These are phyloP conservation scores for Diutina pseudorugosa DNA, from an alignment of 1,139 yeast species.

Conservation along the genomic window DNA sequence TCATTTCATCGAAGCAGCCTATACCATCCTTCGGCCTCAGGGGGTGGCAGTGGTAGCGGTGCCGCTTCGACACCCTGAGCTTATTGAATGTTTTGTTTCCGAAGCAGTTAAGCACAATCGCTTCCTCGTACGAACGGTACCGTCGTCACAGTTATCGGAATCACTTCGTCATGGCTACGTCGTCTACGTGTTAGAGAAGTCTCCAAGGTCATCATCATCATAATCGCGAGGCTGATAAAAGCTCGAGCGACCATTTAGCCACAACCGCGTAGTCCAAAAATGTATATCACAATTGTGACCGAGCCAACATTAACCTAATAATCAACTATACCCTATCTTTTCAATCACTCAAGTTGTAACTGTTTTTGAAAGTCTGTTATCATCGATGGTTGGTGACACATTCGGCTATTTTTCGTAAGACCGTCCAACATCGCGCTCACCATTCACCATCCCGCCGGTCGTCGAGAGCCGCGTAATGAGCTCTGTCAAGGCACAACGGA, in stretches of 20 bases:
- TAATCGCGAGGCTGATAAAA: too few species aligned
- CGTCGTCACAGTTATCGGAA: constrained; percentile 6
- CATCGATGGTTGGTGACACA: too few species aligned
- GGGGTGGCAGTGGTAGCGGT: constrained; percentile 36
- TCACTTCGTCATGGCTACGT: neutral
- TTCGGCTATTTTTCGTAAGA: neutral
- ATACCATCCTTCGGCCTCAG: constrained; percentile 16
- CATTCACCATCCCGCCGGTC: neutral
- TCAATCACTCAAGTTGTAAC: too few species aligned
- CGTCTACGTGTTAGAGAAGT: neutral
- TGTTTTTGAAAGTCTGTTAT: too few species aligned
- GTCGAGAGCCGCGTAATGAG: neutral
- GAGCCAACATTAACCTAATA: too few species aligned
- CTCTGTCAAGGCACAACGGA: neutral
- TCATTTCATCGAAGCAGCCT: constrained; percentile 34
- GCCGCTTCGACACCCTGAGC: constrained; percentile 44
- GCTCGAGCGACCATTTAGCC: too few species aligned
- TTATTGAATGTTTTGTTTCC: constrained; percentile 35
- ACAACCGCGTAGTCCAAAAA: too few species aligned
- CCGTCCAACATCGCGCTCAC: neutral
- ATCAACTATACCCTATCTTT: too few species aligned
- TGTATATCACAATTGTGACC: too few species aligned
- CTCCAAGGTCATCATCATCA: too few species aligned
- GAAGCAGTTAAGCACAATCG: constrained; percentile 10
- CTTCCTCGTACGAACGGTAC: constrained; percentile 16